Evolutionary conservation across 495 filamentous ascomycete species (phyloP).

Genomic region (Trichoderma reesei): DNA sequence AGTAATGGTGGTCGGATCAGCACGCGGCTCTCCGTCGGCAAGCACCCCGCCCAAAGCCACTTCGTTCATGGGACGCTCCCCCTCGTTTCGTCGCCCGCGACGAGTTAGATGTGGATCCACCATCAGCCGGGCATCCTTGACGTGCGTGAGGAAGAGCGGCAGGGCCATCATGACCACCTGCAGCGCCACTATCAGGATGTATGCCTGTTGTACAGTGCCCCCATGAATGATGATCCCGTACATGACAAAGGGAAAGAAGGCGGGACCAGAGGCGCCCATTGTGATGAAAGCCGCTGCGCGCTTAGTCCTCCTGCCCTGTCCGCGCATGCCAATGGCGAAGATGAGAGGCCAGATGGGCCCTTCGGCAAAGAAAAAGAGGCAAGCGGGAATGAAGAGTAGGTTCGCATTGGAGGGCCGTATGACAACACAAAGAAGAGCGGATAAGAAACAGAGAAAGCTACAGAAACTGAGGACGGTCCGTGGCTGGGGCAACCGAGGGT

Average conservation of each 20-base stretch:
- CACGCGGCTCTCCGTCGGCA: neutral
- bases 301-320: slow-evolving; percentile 62
- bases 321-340: slow-evolving; percentile 57
- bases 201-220: slow-evolving; percentile 25
- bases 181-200: slow-evolving; percentile 27
- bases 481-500: slow-evolving; percentile 35
- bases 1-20: neutral
- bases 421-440: slow-evolving; percentile 36
- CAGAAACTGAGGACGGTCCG: slow-evolving; percentile 44
- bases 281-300: slow-evolving; percentile 57
- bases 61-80: neutral
- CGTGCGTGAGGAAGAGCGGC: slow-evolving; percentile 29
- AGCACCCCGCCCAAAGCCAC: neutral
- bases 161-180: slow-evolving; percentile 25
- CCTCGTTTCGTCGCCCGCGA: neutral
- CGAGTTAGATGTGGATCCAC: slow-evolving; percentile 22
- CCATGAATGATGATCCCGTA: slow-evolving; percentile 28
- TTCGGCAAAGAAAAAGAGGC: slow-evolving; percentile 59
- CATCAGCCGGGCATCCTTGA: slow-evolving; percentile 26
- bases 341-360: slow-evolving; percentile 63
- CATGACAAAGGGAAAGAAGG: slow-evolving; percentile 55
- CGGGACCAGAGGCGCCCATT: slow-evolving; percentile 55
- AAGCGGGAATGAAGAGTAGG: slow-evolving; percentile 45
- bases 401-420: slow-evolving; percentile 37
- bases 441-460: slow-evolving; percentile 34